Percentiles rank a stretch among this genome's conserved stretches.
Evolutionary conservation across 495 filamentous ascomycete genomes (phyloP).

Genomic region (Bryoglossum gracile): DNA sequence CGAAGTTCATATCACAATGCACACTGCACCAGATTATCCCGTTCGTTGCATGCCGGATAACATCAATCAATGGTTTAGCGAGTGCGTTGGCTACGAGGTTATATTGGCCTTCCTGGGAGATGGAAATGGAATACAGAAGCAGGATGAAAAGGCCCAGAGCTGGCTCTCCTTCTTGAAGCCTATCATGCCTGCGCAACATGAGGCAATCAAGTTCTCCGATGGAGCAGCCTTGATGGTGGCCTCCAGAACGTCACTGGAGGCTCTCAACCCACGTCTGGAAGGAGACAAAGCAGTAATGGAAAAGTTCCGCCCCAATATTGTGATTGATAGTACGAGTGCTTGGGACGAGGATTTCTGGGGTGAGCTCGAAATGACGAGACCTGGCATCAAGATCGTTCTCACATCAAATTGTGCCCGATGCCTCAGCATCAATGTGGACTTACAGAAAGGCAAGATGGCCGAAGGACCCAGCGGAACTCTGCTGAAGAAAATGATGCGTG

Average conservation of each 20-base stretch:
- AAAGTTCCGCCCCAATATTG: constrained; percentile 82
- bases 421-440: constrained; percentile 75
- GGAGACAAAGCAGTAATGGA: constrained; percentile 56
- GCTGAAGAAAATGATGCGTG: constrained; percentile 70
- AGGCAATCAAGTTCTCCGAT: constrained; percentile 66
- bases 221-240: constrained; percentile 66
- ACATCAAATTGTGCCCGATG: constrained; percentile 76
- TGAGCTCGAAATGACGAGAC: constrained; percentile 29
- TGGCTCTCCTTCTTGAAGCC: constrained; percentile 6
- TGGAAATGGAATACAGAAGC: not conserved
- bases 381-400: constrained; percentile 41
- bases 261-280: constrained; percentile 51
- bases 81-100: constrained; percentile 59
- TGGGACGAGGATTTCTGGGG: constrained; percentile 91
- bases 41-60: constrained; percentile 58
- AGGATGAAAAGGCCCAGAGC: not conserved
- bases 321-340: constrained; percentile 52
- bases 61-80: constrained; percentile 68
- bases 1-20: constrained; percentile 48
- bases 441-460: constrained; percentile 58
- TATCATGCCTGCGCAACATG: not conserved
- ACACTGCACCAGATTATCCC: constrained; percentile 46
- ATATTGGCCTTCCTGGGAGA: constrained; percentile 63
- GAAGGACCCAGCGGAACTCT: constrained; percentile 57
- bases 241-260: constrained; percentile 58